Conservation (phyloP, 1,284 basidiomycete species). For the Somion occarium region DNA sequence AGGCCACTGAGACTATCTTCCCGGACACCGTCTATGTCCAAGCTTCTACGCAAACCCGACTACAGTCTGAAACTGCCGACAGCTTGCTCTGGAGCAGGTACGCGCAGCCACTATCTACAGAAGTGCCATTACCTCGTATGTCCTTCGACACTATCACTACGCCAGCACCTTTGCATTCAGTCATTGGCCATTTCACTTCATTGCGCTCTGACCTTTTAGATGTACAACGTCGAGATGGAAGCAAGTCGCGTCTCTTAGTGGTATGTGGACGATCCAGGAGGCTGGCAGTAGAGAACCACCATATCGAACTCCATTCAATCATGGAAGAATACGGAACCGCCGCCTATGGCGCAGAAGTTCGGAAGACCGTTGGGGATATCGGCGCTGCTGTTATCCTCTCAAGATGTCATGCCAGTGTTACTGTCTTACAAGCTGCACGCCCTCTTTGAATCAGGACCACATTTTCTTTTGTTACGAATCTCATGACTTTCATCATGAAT, state of each 20-base stretch:
- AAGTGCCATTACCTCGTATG: conserved; percentile 43
- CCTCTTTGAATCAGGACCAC: too few species aligned
- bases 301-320: conserved; percentile 58
- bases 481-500: too few species aligned
- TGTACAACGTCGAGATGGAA: conserved; percentile 18
- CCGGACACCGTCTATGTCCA: conserved; percentile 44
- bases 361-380: conserved; percentile 82
- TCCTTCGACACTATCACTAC: conserved; percentile 50
- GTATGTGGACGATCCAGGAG: conserved; percentile 70
- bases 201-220: conserved; percentile 15
- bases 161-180: conserved; percentile 49
- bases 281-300: conserved; percentile 60
- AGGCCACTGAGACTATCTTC: conserved; percentile 20
- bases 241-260: conserved; percentile 42
- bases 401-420: conserved; percentile 54
- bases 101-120: conserved; percentile 24
- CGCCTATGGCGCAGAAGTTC: conserved; percentile 43
- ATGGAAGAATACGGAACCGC: conserved; percentile 51
- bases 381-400: conserved; percentile 67
- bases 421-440: conserved; percentile 74
- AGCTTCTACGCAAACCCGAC: conserved; percentile 33
- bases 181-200: conserved; percentile 31
- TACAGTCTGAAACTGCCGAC: conserved; percentile 45
- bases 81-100: conserved; percentile 38
- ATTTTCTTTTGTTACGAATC: too few species aligned